phyloP scores from a whole-genome alignment of 768 basidiomycete genomes.

The Coprinopsis sp. region DNA sequence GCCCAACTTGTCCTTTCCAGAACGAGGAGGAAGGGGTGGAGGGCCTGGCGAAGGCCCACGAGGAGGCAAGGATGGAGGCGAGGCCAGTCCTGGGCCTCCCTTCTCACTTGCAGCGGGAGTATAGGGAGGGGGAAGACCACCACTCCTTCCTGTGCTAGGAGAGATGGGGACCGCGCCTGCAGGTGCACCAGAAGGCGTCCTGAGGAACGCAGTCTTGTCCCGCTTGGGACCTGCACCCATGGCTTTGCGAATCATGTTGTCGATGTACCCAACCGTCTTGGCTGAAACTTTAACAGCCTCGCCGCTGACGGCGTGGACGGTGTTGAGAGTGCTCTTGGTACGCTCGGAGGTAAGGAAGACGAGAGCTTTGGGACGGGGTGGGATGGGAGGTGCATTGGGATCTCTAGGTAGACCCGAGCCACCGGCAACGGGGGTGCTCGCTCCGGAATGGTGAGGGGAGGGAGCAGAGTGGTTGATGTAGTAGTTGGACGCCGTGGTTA shows the following conservation, averaged over 20 bases:
- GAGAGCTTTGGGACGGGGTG: constrained; percentile 42
- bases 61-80: constrained; percentile 25
- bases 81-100: constrained; percentile 7
- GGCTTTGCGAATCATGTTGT: constrained; percentile 53
- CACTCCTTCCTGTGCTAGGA: too few relatives aligned
- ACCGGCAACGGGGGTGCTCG: constrained; percentile 13
- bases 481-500: constrained; percentile 55
- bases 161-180: constrained; percentile 11
- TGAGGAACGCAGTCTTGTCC: constrained; percentile 16
- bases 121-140: constrained; percentile 6
- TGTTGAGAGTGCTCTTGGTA: constrained; percentile 53
- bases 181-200: neutral
- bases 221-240: constrained; percentile 44
- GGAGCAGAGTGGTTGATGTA: constrained; percentile 59
- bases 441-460: constrained; percentile 35
- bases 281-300: constrained; percentile 63
- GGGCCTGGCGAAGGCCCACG: constrained; percentile 26
- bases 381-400: constrained; percentile 28
- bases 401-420: too few relatives aligned
- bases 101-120: neutral
- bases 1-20: constrained; percentile 15
- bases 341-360: constrained; percentile 57
- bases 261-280: constrained; percentile 57
- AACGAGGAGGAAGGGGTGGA: constrained; percentile 35
- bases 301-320: constrained; percentile 60